Conservation (phyloP, 495 filamentous ascomycete species). For the Penicillium samsonianum region DNA sequence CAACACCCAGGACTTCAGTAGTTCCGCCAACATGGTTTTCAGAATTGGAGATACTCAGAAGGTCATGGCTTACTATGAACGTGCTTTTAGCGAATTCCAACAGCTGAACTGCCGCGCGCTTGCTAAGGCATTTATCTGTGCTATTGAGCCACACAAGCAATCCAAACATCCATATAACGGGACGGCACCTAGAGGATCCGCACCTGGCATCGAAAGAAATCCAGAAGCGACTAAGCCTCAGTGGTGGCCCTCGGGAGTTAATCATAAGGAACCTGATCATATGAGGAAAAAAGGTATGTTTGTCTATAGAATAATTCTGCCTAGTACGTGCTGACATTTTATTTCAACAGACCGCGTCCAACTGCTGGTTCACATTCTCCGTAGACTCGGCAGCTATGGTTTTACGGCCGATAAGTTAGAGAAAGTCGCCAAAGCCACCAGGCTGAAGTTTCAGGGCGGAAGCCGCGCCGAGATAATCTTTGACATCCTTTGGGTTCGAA, state of each 20-base stretch:
- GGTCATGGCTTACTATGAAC: constrained; percentile 38
- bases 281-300: constrained; percentile 68
- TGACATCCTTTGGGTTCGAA: constrained; percentile 55
- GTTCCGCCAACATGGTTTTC: constrained; percentile 34
- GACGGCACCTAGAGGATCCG: constrained; percentile 32
- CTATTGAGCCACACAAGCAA: constrained; percentile 82
- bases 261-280: constrained; percentile 85
- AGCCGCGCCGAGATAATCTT: constrained; percentile 44
- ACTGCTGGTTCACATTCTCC: constrained; percentile 45
- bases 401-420: constrained; percentile 45
- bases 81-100: constrained; percentile 64
- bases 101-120: constrained; percentile 68
- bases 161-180: constrained; percentile 62
- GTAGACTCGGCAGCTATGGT: constrained; percentile 33
- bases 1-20: constrained; percentile 25
- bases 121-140: constrained; percentile 76
- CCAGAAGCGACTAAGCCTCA: constrained; percentile 62
- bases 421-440: constrained; percentile 41
- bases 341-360: constrained; percentile 35
- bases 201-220: constrained; percentile 38
- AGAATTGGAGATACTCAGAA: constrained; percentile 40
- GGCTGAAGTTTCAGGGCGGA: constrained; percentile 34
- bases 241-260: constrained; percentile 72
- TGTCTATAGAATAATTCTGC: neutral
- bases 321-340: constrained; percentile 4